A percentile compares a stretch with the other conserved stretches of the same genome.
Evolutionary conservation across 2,329 filamentous ascomycete genomes (phyloP).

Genomic region (Aspergillus thermomutatus): DNA sequence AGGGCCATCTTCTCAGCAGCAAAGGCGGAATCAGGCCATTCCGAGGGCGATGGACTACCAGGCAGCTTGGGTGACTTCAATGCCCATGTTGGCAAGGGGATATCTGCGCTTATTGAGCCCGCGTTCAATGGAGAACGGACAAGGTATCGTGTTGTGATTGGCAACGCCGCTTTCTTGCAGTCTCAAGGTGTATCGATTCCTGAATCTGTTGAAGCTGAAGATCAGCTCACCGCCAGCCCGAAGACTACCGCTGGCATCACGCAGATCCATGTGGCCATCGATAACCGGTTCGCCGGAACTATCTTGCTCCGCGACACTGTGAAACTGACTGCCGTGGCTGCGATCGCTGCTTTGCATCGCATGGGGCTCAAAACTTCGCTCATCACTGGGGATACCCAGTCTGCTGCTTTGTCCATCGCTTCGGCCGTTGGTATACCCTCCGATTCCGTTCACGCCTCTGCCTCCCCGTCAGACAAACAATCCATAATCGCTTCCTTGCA

Average conservation of each 20-base stretch:
- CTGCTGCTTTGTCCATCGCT: constrained; percentile 81
- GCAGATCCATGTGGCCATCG: constrained; percentile 86
- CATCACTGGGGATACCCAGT: constrained; percentile 86
- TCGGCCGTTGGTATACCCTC: constrained; percentile 73
- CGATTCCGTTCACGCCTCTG: constrained; percentile 77
- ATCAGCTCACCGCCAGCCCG: constrained; percentile 24
- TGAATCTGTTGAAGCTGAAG: constrained; percentile 35
- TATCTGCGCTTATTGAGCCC: constrained; percentile 78
- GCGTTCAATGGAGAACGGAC: constrained; percentile 62
- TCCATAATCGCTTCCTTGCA: constrained; percentile 77
- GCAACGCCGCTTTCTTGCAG: constrained; percentile 74
- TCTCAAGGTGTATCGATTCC: constrained; percentile 62
- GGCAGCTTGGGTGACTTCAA: constrained; percentile 84
- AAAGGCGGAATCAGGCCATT: constrained; percentile 70
- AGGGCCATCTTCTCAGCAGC: constrained; percentile 76
- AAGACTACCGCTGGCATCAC: constrained; percentile 66
- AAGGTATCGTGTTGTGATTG: constrained; percentile 76
- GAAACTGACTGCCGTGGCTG: constrained; percentile 78
- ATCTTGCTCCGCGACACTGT: constrained; percentile 85
- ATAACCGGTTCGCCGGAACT: constrained; percentile 74
- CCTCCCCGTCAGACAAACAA: constrained; percentile 88
- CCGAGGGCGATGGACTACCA: constrained; percentile 69
- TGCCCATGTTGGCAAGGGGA: constrained; percentile 77
- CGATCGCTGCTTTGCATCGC: constrained; percentile 74
- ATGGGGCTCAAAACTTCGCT: constrained; percentile 88